Base-by-base conservation (phyloP, 2,329 filamentous ascomycete genomes). In the Diaporthe citri region DNA sequence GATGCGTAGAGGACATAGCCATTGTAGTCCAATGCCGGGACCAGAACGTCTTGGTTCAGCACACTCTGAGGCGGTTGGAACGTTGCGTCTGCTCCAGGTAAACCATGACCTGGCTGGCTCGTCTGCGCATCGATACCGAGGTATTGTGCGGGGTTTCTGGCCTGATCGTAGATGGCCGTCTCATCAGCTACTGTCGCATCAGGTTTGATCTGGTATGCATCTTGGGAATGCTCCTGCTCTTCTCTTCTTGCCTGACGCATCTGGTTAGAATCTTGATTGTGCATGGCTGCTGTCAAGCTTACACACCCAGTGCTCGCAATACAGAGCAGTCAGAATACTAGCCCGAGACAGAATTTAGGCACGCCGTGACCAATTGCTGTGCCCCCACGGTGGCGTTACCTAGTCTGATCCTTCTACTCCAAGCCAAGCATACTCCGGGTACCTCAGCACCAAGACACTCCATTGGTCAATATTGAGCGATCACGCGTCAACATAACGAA, bases 1-100 rank as follows among this genome's bases (percentile, higher is more conserved):
- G 41, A 60, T 1, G 66, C 56, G 17, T 74, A 71, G 13, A 74
- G 46, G 2, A 55, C 36, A 36, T 69, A 71, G n/a, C 66, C 52
- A 6, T 71, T 60, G 4, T n/a, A 55, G 17, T 56, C 66, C 20
- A 56, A 28, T 2, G 64, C 72, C 25, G 66, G 56, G 22, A 15
- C 4, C 17, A 28, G 62, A 12, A 31, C 25, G 34, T 9, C 22
- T 52, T 41, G 43, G 17, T 36, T 25, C 28, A 67, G 6, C 15
- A 7, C 31, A 39, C 20, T 10, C 22, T 36, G 31, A 4, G 43
- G 22, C 5, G 56, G 10, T 34, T 9, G 20, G 10, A 39, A 39
- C 15, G 10, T 15, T 20, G 20, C 34, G 22, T 25, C 20, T n/a
- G 56, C 56, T 15, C 34, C 56, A 7, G 34, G 12, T 8, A 59